phyloP scores from a whole-genome alignment of 345 rosid genomes.

The Trapa incisa region DNA sequence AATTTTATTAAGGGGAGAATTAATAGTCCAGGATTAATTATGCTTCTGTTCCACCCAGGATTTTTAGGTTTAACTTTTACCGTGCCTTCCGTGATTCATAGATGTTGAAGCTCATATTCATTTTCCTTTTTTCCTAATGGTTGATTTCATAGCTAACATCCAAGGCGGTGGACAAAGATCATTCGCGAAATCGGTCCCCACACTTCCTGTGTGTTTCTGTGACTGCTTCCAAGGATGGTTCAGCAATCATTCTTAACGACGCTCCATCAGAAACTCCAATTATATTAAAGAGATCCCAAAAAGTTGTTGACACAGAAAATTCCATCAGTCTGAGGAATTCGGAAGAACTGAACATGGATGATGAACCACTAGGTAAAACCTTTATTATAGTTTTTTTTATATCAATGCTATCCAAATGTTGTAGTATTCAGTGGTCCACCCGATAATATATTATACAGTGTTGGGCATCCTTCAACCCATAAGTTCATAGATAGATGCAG shows the following conservation, averaged over 20 bases:
- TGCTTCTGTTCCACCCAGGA: not conserved
- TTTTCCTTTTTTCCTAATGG: not conserved
- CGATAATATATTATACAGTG: no score
- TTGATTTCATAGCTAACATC: conserved; percentile 38
- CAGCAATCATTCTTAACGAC: conserved; percentile 32
- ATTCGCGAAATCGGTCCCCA: conserved; percentile 47
- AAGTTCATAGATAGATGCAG: no score
- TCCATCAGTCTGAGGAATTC: conserved; percentile 12
- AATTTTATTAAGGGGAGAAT: not conserved
- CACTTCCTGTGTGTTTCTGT: conserved; percentile 58
- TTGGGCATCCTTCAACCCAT: no score
- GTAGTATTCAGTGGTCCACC: no score
- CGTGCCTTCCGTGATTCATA: not conserved
- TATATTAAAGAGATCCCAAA: conserved; percentile 34
- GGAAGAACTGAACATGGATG: conserved; percentile 10
- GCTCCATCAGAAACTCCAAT: conserved; percentile 33
- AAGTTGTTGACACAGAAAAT: conserved; percentile 21
- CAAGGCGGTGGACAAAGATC: conserved; percentile 61
- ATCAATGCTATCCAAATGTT: no score
- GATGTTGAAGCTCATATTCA: not conserved
- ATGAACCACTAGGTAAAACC: conserved; percentile 25
- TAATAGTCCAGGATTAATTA: not conserved
- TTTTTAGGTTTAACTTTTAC: not conserved
- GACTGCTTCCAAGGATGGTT: conserved; percentile 36
- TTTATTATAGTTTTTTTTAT: no score